phyloP scores from a whole-genome alignment of 163 green algal species.

The Scenedesmus sp. region DNA sequence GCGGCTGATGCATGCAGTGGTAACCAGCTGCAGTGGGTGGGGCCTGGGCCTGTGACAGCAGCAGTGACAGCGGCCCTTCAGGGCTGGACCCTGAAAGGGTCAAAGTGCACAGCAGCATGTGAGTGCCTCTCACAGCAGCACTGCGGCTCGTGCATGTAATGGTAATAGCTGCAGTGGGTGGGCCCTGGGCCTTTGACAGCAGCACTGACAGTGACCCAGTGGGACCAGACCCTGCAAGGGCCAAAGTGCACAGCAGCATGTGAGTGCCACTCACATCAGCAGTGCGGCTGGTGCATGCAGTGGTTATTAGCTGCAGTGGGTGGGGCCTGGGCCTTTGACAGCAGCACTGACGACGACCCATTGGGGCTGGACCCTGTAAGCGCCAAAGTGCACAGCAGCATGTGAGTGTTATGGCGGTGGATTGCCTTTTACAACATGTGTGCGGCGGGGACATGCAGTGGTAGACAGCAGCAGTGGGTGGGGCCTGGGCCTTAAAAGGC shows the following conservation, averaged over 20 bases:
- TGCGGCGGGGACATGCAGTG: background rate
- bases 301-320: background rate
- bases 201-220: constrained; percentile 22
- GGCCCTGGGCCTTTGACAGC: constrained; percentile 24
- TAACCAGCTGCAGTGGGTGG: constrained; percentile 23
- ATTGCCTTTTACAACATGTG: too few species aligned
- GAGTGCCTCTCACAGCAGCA: background rate
- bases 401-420: background rate
- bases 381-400: constrained; percentile 72
- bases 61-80: constrained; percentile 23
- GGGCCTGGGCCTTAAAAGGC: constrained; percentile 34
- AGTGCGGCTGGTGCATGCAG: background rate
- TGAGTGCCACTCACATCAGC: background rate
- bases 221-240: background rate
- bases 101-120: constrained; percentile 75
- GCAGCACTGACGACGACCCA: constrained; percentile 6
- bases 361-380: background rate
- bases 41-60: constrained; percentile 45
- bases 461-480: constrained; percentile 6
- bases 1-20: background rate
- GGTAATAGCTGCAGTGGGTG: background rate
- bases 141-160: background rate
- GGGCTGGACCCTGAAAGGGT: background rate
- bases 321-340: constrained; percentile 27
- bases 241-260: constrained; percentile 73